These are phyloP conservation scores for Chlorella sp. DNA, from an alignment of 139 green algal genomes.

Conservation along the genomic window DNA sequence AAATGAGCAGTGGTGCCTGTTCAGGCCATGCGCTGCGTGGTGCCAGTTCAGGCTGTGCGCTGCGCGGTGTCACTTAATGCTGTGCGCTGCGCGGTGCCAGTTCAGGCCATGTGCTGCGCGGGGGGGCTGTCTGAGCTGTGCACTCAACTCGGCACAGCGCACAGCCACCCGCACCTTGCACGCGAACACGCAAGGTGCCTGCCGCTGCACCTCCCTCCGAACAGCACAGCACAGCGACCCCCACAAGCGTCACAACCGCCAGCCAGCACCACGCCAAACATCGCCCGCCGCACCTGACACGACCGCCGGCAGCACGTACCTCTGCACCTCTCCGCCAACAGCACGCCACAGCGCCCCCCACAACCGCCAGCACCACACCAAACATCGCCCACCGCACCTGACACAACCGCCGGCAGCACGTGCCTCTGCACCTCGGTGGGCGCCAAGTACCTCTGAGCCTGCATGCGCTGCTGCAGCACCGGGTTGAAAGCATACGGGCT, in stretches of 20 bases:
- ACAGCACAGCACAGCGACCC: not conserved
- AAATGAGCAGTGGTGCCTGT: not conserved
- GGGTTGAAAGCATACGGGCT: not conserved
- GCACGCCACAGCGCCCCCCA: conserved; percentile 6
- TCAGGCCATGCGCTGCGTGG: not conserved
- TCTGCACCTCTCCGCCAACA: not conserved
- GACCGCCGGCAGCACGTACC: not conserved
- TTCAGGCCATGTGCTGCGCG: not conserved
- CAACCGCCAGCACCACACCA: conserved; percentile 12
- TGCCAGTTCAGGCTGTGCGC: not conserved
- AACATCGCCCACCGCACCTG: conserved; percentile 10
- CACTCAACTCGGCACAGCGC: not conserved
- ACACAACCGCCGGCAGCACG: conserved; percentile 11
- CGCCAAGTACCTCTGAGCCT: not conserved
- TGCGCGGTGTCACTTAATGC: not conserved
- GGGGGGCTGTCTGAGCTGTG: not conserved
- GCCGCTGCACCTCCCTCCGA: not conserved
- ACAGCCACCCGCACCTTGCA: not conserved
- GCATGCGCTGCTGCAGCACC: conserved; percentile 20
- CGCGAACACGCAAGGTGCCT: too few relatives aligned
- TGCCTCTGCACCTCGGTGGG: conserved; percentile 28
- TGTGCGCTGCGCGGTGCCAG: not conserved
- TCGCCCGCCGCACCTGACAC: not conserved
- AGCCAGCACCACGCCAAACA: not conserved
- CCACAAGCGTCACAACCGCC: too few relatives aligned